Base-by-base conservation (phyloP, 257 asterid genomes). In the Salvia rosmarinus region DNA sequence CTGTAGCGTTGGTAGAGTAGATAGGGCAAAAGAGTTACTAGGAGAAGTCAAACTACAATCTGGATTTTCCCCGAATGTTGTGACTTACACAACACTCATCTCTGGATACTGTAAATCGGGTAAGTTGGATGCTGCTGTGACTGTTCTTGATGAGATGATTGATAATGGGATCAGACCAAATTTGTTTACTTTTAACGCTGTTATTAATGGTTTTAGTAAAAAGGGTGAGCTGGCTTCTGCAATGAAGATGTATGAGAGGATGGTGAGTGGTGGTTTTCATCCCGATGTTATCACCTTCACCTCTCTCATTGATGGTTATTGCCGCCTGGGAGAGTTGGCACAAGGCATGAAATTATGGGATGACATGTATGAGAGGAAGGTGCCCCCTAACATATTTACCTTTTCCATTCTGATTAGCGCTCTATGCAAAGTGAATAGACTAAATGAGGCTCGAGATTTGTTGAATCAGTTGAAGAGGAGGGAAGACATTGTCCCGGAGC, bases 261-360 rank as follows among this genome's bases (percentile, higher is more conserved):
- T 89, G 96, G 67, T 56, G 14, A 17, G n/a, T 51, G n/a, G 62
- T 72, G 82, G 90, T 70, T 76, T 79, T 56, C 61, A 17, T 60
- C 98, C 97, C 14, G 96, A 94, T 85, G 96, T 91, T 54, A 54
- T 86, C 60, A 87, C 95, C 20, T 89, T 83, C 81, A 90, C 98
- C 9, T 84, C 94, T 68, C 95, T 93, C 57, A 85, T 91, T 46
- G 85, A 86, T 34, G 90, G 95, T 54, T 75, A 86, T 82, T 86
- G 96, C 77, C 83, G 87, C 55, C 51, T 59, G 21, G 97, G 97
- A 42, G 91, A 86, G 58, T 47, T 93, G 75, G 95, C 80, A 50
- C 78, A 72, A 56, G 90, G 95, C 42, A 55, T 89, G 84, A 82
- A 82, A 70, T 77, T 93, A 9, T 89, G 83, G 90, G 87, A 78